These are phyloP conservation scores for Fimicolochytrium jonesii DNA, from an alignment of 192 early-diverging fungal species.

Conservation along the genomic window DNA sequence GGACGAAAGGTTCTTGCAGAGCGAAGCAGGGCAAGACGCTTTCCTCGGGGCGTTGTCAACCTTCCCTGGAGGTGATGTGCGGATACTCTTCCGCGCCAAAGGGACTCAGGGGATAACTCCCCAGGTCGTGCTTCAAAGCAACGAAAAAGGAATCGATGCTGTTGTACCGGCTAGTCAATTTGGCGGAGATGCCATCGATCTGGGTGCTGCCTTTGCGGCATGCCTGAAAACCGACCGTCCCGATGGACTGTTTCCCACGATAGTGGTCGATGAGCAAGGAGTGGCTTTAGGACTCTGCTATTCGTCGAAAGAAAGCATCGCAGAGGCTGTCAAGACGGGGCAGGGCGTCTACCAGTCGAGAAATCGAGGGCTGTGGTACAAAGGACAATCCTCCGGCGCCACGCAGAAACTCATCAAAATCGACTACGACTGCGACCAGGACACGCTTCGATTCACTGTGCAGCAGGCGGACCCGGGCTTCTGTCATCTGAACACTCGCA, in stretches of 20 bases:
- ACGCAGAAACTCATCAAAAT: slow-evolving; percentile 80
- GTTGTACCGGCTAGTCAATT: background rate
- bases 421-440: slow-evolving; percentile 86
- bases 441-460: slow-evolving; percentile 83
- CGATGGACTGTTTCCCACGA: slow-evolving; percentile 88
- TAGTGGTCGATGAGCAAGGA: slow-evolving; percentile 86
- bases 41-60: background rate
- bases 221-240: slow-evolving; percentile 69
- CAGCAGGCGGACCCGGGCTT: slow-evolving; percentile 83
- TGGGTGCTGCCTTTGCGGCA: slow-evolving; percentile 24
- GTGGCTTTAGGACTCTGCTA: slow-evolving; percentile 92
- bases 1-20: background rate
- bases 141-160: background rate
- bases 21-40: background rate
- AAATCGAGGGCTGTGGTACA: slow-evolving; percentile 88
- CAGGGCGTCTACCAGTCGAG: slow-evolving; percentile 94
- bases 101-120: no score
- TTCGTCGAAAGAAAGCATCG: slow-evolving; percentile 77
- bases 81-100: no score
- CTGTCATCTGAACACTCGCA: slow-evolving; percentile 87
- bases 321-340: slow-evolving; percentile 69
- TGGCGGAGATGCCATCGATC: background rate
- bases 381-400: slow-evolving; percentile 91
- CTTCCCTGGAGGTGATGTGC: no score
- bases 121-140: no score